Conservation (phyloP, 257 asterid species). For the Scutellaria baicalensis region DNA sequence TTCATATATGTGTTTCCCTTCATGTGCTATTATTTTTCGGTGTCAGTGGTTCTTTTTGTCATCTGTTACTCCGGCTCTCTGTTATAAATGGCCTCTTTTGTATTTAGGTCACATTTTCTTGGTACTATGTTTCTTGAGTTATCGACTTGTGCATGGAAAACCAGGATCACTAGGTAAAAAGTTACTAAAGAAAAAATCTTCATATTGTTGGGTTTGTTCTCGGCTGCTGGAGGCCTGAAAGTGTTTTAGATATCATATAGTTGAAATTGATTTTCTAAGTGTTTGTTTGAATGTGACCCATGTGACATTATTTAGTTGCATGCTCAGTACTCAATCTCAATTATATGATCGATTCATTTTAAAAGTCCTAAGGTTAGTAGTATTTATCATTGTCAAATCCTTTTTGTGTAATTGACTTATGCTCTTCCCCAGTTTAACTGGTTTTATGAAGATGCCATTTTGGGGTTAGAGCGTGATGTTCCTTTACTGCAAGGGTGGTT, state of each 20-base stretch:
- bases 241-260: too few relatives aligned
- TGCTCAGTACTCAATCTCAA: neutral
- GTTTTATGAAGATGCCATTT: neutral
- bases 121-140: neutral
- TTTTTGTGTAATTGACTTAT: neutral
- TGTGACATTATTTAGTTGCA: too few relatives aligned
- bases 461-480: neutral
- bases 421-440: neutral
- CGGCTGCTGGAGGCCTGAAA: too few relatives aligned
- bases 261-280: too few relatives aligned
- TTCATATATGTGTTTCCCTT: neutral
- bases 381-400: neutral
- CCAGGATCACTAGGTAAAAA: neutral
- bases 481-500: neutral
- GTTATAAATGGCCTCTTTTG: neutral
- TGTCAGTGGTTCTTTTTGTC: neutral
- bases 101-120: neutral
- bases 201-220: neutral
- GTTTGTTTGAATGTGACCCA: too few relatives aligned
- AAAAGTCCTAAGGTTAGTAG: neutral
- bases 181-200: neutral
- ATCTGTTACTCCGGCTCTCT: neutral
- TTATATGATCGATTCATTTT: neutral
- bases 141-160: neutral
- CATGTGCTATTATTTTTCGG: neutral